Evolutionary conservation across 192 early-diverging fungal species (phyloP).

Genomic region (Coemansia sp.): DNA sequence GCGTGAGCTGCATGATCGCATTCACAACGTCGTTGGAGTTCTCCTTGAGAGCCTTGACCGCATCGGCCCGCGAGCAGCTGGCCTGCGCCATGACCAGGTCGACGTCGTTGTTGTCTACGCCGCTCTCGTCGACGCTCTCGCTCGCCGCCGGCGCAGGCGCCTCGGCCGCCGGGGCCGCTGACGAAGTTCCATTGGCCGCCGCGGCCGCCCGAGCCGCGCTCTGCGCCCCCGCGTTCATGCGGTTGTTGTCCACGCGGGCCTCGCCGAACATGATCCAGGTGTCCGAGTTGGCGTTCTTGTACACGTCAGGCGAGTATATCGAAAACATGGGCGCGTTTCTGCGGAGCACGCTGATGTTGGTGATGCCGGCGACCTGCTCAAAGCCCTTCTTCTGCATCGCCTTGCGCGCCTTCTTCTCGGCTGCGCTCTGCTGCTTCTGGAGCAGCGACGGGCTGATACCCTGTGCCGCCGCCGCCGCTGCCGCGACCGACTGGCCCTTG

Average conservation of each 20-base stretch:
- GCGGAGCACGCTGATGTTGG: slow-evolving; percentile 84
- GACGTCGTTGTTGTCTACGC: slow-evolving; percentile 86
- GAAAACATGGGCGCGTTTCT: slow-evolving; percentile 79
- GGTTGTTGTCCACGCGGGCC: slow-evolving; percentile 81
- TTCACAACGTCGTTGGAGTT: slow-evolving; percentile 90
- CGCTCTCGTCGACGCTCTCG: slow-evolving; percentile 77
- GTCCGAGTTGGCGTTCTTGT: slow-evolving; percentile 81
- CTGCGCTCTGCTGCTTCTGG: slow-evolving; percentile 64
- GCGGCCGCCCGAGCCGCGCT: slow-evolving; percentile 50
- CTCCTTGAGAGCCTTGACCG: slow-evolving; percentile 85
- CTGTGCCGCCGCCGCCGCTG: slow-evolving; percentile 26
- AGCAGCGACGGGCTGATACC: slow-evolving; percentile 19
- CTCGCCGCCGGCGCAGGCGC: slow-evolving; percentile 46
- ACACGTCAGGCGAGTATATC: slow-evolving; percentile 88
- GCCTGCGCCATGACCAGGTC: slow-evolving; percentile 93
- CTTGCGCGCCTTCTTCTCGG: slow-evolving; percentile 97
- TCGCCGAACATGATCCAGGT: slow-evolving; percentile 98
- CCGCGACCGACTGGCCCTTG: slow-evolving; percentile 15
- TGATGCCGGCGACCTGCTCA: slow-evolving; percentile 79
- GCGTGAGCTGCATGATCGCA: slow-evolving; percentile 83
- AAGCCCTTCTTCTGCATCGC: slow-evolving; percentile 89
- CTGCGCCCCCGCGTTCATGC: slow-evolving; percentile 59
- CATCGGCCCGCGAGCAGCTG: slow-evolving; percentile 78
- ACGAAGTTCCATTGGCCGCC: slow-evolving; percentile 22
- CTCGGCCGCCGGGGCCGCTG: slow-evolving; percentile 29